These are phyloP conservation scores for Backusella australiensis DNA, from an alignment of 192 early-diverging fungal species.

Conservation along the genomic window DNA sequence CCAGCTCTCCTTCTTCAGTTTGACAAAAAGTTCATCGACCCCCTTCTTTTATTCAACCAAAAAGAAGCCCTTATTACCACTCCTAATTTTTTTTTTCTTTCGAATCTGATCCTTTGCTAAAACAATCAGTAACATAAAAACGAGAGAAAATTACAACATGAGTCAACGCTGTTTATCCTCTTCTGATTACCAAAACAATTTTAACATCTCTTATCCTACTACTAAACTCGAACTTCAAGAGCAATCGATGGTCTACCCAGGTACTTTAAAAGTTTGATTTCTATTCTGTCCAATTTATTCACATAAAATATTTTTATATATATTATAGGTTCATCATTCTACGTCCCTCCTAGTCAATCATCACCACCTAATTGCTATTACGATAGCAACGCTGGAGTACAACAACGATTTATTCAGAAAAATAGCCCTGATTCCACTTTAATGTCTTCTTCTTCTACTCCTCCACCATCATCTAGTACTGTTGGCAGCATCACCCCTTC, in stretches of 20 bases:
- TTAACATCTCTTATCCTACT: neutral
- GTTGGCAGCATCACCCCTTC: conserved; percentile 6
- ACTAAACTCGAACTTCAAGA: conserved; percentile 11
- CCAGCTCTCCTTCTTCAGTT: conserved; percentile 1
- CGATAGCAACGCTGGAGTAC: conserved; percentile 3
- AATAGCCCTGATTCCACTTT: conserved; percentile 8
- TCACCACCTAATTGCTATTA: conserved; percentile 13
- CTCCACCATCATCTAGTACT: neutral
- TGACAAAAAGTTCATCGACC: neutral
- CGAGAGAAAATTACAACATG: neutral
- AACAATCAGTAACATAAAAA: neutral
- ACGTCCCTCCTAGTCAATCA: conserved; percentile 15
- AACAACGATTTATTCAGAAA: conserved; percentile 5
- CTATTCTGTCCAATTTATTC: neutral
- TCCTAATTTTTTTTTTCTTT: neutral
- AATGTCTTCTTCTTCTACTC: conserved; percentile 21
- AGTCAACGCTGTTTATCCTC: conserved; percentile 16
- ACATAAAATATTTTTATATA: neutral
- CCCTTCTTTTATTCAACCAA: neutral
- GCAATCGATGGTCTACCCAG: conserved; percentile 17
- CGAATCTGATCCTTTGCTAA: neutral
- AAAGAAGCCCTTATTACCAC: neutral
- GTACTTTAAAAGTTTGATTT: neutral
- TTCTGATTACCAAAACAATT: conserved; percentile 2
- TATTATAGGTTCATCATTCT: conserved; percentile 15